phyloP scores from a whole-genome alignment of 2,329 filamentous ascomycete genomes.

The Arthrobotrys entomopaga region DNA sequence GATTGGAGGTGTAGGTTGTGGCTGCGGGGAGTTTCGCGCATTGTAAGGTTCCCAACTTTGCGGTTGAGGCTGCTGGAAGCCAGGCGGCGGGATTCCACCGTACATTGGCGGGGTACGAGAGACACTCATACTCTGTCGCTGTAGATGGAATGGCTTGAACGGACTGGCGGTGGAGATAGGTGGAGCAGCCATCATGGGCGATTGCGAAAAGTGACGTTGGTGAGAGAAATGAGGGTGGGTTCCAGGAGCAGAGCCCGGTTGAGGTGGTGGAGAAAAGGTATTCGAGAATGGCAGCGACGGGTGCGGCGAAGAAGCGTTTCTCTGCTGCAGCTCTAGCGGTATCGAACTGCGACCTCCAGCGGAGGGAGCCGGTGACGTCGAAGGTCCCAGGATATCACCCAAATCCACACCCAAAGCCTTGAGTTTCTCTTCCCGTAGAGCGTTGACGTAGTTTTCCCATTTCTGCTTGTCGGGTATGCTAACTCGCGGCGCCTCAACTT shows the following conservation, averaged over 20 bases:
- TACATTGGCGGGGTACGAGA: slow-evolving; percentile 56
- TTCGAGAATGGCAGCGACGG: slow-evolving; percentile 59
- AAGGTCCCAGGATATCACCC: slow-evolving; percentile 75
- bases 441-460: slow-evolving; percentile 82
- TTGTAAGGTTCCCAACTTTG: slow-evolving; percentile 58
- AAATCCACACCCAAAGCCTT: slow-evolving; percentile 87
- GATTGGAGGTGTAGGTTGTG: slow-evolving; percentile 57
- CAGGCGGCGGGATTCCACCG: slow-evolving; percentile 27
- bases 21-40: slow-evolving; percentile 55
- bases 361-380: slow-evolving; percentile 72
- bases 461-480: slow-evolving; percentile 76
- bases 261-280: slow-evolving; percentile 58
- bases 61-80: slow-evolving; percentile 52
- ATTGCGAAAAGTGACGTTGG: slow-evolving; percentile 55
- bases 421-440: slow-evolving; percentile 89
- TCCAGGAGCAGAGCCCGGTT: slow-evolving; percentile 56
- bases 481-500: slow-evolving; percentile 63
- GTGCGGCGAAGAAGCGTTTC: slow-evolving; percentile 72
- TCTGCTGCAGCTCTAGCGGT: slow-evolving; percentile 54
- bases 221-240: slow-evolving; percentile 54
- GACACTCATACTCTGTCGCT: slow-evolving; percentile 59
- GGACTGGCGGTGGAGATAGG: slow-evolving; percentile 55
- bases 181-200: slow-evolving; percentile 56
- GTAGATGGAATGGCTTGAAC: slow-evolving; percentile 57
- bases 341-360: slow-evolving; percentile 63